Base-by-base conservation (phyloP, 306 rosid genomes). In the Ormosia emarginata region DNA sequence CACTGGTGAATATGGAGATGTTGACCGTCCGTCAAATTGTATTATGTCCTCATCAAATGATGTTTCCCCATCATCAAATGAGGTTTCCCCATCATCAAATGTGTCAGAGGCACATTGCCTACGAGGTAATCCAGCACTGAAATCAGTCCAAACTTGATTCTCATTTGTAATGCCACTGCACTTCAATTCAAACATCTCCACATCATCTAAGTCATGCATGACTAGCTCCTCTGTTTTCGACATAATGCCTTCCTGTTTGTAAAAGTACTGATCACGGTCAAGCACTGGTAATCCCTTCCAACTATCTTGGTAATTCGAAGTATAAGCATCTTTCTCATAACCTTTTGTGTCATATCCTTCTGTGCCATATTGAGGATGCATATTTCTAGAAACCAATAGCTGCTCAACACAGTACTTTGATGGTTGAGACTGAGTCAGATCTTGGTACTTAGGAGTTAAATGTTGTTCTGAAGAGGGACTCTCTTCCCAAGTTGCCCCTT, bases 211-310 rank as follows among this genome's bases (percentile, higher is more conserved):
- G 66, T 56, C 70, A 57, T 14, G 63, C 74, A 49, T 72, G 29
- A 33, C 64, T 34, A 47, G 52, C 15, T 55, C 10, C 55, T 50
- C 30, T n/a, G 64, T 39, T 36, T 15, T 18, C 49, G 40, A 72
- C 5, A 12, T 64, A 40, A 56, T 50, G 15, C 14, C 66, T 43
- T 61, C 61, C 47, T 75, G 61, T 44, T 71, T 74, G 18, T 79
- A 37, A 71, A 77, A 67, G 33, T 37, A 39, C 56, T 40, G 71
- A 59, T 74, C 82, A 56, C 34, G 36, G 17, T 81, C 73, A 17
- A 61, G 18, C 75, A 74, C 67, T 13, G 55, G 75, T 10, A 32
- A 18, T 71, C 47, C 73, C 33, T 29, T 34, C 44, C 78, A 29
- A 29, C 64, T 14, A 41, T 15, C 72, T 34, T 44, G 73, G 49